These are phyloP conservation scores for Biscogniauxia mediterranea DNA, from an alignment of 2,329 filamentous ascomycete genomes.

Conservation along the genomic window DNA sequence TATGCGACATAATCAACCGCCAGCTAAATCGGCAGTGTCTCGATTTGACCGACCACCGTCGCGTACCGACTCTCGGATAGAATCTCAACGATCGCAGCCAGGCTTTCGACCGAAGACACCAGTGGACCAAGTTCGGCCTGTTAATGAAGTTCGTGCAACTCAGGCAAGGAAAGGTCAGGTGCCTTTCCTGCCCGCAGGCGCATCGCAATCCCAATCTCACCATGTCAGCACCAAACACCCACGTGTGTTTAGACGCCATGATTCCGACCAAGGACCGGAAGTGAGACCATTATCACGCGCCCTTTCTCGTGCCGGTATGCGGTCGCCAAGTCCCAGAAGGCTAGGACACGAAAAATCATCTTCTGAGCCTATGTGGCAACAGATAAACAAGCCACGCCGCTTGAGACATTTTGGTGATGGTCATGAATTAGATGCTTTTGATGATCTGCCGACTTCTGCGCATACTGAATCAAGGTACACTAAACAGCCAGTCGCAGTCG, in stretches of 20 bases:
- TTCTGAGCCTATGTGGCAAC: conserved; percentile 56
- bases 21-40: conserved; percentile 46
- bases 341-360: conserved; percentile 41
- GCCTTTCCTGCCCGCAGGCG: conserved; percentile 79
- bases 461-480: conserved; percentile 78
- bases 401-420: conserved; percentile 84
- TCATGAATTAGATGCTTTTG: conserved; percentile 87
- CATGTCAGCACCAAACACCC: conserved; percentile 71
- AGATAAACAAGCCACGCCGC: conserved; percentile 70
- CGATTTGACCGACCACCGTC: conserved; percentile 60
- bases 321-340: conserved; percentile 60
- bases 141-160: conserved; percentile 51
- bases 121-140: conserved; percentile 56
- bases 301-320: conserved; percentile 56
- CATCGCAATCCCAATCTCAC: conserved; percentile 71
- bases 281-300: conserved; percentile 56
- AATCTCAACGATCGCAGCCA: conserved; percentile 50
- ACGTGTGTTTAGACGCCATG: conserved; percentile 73
- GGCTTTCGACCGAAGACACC: conserved; percentile 68
- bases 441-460: conserved; percentile 87
- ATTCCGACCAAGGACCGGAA: conserved; percentile 70
- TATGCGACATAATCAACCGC: conserved; percentile 51
- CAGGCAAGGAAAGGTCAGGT: conserved; percentile 58
- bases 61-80: conserved; percentile 53
- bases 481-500: conserved; percentile 71